Conservation (phyloP, 1,139 yeast species). For the Yamadazyma sp. region DNA sequence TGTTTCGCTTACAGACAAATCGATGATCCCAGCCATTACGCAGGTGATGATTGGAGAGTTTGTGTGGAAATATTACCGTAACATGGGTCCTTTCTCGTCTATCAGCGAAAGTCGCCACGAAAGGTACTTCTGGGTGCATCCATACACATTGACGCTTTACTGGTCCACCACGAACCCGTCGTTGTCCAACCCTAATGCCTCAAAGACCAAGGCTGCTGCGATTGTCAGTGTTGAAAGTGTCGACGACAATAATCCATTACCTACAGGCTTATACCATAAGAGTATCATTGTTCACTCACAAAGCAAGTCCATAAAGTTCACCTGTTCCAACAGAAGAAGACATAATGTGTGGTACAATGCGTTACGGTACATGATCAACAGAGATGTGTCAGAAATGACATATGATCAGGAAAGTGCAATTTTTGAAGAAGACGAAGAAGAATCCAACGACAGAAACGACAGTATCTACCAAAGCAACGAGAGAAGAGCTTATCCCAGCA, state of each 20-base stretch:
- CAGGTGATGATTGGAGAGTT: conserved; percentile 94
- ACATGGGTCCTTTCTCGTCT: conserved; percentile 70
- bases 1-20: conserved; percentile 67
- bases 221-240: conserved; percentile 78
- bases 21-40: conserved; percentile 83
- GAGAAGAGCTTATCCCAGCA: conserved; percentile 33
- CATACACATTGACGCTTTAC: conserved; percentile 84
- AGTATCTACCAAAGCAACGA: conserved; percentile 17
- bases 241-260: conserved; percentile 82
- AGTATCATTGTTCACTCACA: conserved; percentile 76
- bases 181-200: conserved; percentile 61
- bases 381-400: conserved; percentile 62
- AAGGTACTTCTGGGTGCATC: conserved; percentile 95
- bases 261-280: conserved; percentile 86
- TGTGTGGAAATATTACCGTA: conserved; percentile 80
- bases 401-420: conserved; percentile 36
- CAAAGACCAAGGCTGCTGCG: conserved; percentile 77
- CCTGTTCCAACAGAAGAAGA: conserved; percentile 85
- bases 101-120: conserved; percentile 83
- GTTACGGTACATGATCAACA: conserved; percentile 68
- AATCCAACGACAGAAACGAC: conserved; percentile 11
- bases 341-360: conserved; percentile 94
- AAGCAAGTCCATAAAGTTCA: conserved; percentile 61
- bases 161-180: conserved; percentile 90
- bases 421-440: conserved; percentile 19